phyloP scores from a whole-genome alignment of 1,284 basidiomycete genomes.

The Ustilago tritici region DNA sequence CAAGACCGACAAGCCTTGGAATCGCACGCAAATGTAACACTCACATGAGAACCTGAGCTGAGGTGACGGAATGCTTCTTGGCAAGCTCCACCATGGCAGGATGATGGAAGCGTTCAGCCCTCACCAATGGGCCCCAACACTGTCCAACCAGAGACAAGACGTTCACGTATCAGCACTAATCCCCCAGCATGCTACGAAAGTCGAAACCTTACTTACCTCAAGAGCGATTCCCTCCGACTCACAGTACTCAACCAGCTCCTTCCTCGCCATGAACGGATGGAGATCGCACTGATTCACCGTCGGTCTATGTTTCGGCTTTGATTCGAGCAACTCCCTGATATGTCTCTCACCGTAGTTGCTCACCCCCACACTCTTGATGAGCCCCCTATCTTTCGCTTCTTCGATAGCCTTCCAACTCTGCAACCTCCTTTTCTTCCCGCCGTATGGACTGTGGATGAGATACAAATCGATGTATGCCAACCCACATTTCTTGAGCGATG shows the following conservation, averaged over 20 bases:
- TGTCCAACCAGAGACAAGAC: neutral
- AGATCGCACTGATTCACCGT: slow-evolving; percentile 49
- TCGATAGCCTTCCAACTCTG: slow-evolving; percentile 58
- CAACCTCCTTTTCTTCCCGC: slow-evolving; percentile 51
- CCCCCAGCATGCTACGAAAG: neutral
- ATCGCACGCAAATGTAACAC: neutral
- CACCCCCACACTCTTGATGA: slow-evolving; percentile 52
- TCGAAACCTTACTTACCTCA: slow-evolving; percentile 14
- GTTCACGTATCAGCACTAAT: neutral
- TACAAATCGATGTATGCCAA: slow-evolving; percentile 62
- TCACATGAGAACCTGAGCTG: slow-evolving; percentile 32
- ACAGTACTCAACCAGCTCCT: slow-evolving; percentile 37
- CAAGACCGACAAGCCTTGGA: neutral
- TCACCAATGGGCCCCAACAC: slow-evolving; percentile 36
- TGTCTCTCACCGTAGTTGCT: slow-evolving; percentile 51
- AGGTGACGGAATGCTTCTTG: slow-evolving; percentile 24
- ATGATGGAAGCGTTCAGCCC: slow-evolving; percentile 35
- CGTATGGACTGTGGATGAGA: slow-evolving; percentile 64
- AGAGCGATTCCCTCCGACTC: slow-evolving; percentile 12
- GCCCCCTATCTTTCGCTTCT: slow-evolving; percentile 45
- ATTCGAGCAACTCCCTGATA: slow-evolving; percentile 40
- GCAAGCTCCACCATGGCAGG: slow-evolving; percentile 24
- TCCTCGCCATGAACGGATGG: slow-evolving; percentile 35
- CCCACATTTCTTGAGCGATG: slow-evolving; percentile 32
- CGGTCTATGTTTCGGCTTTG: slow-evolving; percentile 20